phyloP scores from a whole-genome alignment of 2,329 filamentous ascomycete genomes.

The Colletotrichum sublineola region DNA sequence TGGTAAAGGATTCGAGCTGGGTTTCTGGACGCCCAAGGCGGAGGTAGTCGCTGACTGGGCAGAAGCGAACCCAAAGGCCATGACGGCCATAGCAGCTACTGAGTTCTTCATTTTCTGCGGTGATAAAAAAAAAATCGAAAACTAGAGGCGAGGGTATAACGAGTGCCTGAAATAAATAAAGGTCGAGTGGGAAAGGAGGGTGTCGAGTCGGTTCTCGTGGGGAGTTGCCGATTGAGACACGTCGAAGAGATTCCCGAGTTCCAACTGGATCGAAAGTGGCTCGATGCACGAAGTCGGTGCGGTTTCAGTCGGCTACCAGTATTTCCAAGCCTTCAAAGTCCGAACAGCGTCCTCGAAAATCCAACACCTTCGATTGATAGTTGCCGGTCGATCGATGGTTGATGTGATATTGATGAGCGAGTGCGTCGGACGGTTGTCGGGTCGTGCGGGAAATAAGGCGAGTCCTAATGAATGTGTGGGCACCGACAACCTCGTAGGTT shows the following conservation, averaged over 20 bases:
- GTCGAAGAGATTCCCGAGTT: constrained; percentile 11
- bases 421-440: constrained; percentile 28
- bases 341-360: constrained; percentile 10
- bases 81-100: constrained; percentile 33
- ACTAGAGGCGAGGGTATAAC: constrained; percentile 17
- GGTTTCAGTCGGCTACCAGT: constrained; percentile 8
- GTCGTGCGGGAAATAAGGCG: constrained; percentile 37
- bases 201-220: constrained; percentile 24
- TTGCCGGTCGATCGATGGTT: constrained; percentile 33
- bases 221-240: constrained; percentile 19
- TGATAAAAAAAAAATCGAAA: not conserved
- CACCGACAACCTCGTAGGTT: constrained; percentile 22
- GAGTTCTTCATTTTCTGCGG: constrained; percentile 37
- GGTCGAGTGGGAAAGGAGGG: constrained; percentile 11
- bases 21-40: constrained; percentile 48
- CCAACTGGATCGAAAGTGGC: constrained; percentile 9
- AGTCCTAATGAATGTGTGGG: constrained; percentile 40
- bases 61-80: constrained; percentile 33
- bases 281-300: constrained; percentile 4
- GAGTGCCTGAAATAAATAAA: constrained; percentile 11
- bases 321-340: constrained; percentile 15
- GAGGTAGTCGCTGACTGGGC: constrained; percentile 26
- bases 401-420: constrained; percentile 29
- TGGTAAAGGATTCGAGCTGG: constrained; percentile 53
- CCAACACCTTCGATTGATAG: constrained; percentile 19